phyloP scores from a whole-genome alignment of 2,329 filamentous ascomycete species.

The Dryadomyces quercus-mongolicae region DNA sequence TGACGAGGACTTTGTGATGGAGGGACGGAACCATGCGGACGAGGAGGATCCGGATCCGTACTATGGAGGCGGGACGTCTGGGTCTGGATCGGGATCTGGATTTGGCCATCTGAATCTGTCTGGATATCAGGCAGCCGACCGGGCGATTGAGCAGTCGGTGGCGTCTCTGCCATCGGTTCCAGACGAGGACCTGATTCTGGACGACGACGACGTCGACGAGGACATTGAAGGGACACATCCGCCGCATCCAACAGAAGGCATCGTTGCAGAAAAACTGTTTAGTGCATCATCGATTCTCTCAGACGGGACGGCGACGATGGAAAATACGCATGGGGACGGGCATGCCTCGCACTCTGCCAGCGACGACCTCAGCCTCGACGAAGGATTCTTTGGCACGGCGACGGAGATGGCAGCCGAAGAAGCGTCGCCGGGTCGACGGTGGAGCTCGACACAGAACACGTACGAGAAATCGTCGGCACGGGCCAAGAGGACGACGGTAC shows the following conservation, averaged over 20 bases:
- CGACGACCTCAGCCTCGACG: conserved; percentile 55
- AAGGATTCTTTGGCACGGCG: conserved; percentile 62
- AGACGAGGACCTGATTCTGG: conserved; percentile 7
- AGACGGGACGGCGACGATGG: conserved; percentile 24
- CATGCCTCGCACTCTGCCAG: conserved; percentile 14
- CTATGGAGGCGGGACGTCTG: conserved; percentile 4
- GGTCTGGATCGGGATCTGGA: too few species aligned
- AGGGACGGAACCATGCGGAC: conserved; percentile 22
- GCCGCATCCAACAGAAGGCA: too few species aligned
- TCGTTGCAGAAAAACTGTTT: conserved; percentile 34
- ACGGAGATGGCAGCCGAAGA: conserved; percentile 40
- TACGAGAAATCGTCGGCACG: conserved; percentile 32
- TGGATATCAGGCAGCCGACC: conserved; percentile 26
- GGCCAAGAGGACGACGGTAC: conserved; percentile 18
- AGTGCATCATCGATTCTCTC: conserved; percentile 29
- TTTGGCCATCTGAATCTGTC: conserved; percentile 18
- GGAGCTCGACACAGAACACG: conserved; percentile 66
- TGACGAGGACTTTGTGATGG: conserved; percentile 49
- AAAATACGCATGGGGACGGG: background rate
- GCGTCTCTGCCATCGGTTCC: conserved; percentile 9
- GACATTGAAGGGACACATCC: background rate
- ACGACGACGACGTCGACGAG: conserved; percentile 3
- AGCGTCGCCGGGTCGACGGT: conserved; percentile 40
- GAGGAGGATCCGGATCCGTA: conserved; percentile 12
- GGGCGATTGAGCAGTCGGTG: conserved; percentile 7